A percentile compares a stretch with the other conserved stretches of the same genome.
Conservation (phyloP, 78 protist species). For the Trichosphaerium sp. region DNA sequence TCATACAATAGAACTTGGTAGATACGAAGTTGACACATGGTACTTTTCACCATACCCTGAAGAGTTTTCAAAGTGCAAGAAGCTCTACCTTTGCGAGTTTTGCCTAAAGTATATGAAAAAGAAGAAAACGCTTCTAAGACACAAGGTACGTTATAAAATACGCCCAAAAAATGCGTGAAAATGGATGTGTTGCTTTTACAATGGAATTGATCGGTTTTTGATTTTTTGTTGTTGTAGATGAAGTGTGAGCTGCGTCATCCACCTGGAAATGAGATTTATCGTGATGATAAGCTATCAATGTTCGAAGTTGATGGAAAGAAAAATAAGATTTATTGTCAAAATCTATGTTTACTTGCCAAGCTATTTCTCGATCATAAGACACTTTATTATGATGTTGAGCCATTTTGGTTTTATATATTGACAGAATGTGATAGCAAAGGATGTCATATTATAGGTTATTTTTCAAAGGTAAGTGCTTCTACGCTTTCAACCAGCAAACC, state of each 20-base stretch:
- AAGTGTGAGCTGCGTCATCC: slow-evolving; percentile 75
- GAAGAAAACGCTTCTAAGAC: slow-evolving; percentile 50
- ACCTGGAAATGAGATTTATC: slow-evolving; percentile 90
- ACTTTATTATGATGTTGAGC: slow-evolving; percentile 83
- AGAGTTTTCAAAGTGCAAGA: slow-evolving; percentile 60
- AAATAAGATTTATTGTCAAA: slow-evolving; percentile 83
- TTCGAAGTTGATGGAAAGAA: slow-evolving; percentile 88
- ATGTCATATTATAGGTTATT: slow-evolving; percentile 90
- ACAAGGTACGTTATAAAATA: slow-evolving; percentile 11
- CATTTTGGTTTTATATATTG: slow-evolving; percentile 90
- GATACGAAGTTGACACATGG: slow-evolving; percentile 88
- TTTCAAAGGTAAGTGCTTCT: slow-evolving; percentile 43
- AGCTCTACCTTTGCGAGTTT: slow-evolving; percentile 79
- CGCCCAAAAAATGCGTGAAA: not conserved
- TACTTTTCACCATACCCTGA: slow-evolving; percentile 89
- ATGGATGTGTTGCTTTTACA: not conserved
- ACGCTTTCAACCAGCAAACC: not conserved
- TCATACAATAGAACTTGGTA: slow-evolving; percentile 58
- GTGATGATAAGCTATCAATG: slow-evolving; percentile 50
- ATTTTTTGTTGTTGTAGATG: not conserved
- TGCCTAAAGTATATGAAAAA: slow-evolving; percentile 83
- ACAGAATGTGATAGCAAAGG: slow-evolving; percentile 73
- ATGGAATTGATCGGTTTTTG: not conserved
- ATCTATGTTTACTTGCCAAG: slow-evolving; percentile 85
- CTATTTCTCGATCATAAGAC: slow-evolving; percentile 93